Conservation (phyloP, 2,329 filamentous ascomycete genomes). For the Colletotrichum sp. region DNA sequence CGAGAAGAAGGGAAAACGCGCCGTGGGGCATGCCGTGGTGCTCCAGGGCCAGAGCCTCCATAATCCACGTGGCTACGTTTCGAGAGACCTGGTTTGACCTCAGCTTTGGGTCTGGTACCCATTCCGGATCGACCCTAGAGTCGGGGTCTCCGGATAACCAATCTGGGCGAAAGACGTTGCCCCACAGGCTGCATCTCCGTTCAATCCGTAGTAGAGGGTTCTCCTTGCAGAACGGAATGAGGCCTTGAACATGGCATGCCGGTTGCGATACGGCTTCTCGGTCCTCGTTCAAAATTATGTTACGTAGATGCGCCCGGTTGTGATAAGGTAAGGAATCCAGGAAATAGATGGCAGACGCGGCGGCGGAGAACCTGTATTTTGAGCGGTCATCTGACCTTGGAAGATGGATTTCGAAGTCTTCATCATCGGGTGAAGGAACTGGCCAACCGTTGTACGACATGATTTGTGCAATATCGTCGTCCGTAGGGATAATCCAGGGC, state of each 20-base stretch:
- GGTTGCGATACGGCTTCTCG: background rate
- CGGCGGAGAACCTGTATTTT: background rate
- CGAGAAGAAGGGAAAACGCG: background rate
- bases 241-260: background rate
- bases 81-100: background rate
- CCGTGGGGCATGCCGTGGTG: background rate
- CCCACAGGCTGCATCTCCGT: background rate
- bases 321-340: background rate
- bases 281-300: background rate
- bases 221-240: background rate
- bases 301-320: background rate
- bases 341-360: background rate
- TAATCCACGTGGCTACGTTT: background rate
- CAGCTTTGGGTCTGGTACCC: background rate
- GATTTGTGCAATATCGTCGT: background rate
- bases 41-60: background rate
- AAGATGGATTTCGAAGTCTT: background rate
- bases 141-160: too few species aligned
- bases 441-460: background rate
- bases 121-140: too few species aligned
- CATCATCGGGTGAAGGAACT: background rate
- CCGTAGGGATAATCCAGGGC: background rate
- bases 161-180: background rate
- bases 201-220: background rate
- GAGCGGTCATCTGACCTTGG: too few species aligned